Percentiles rank a stretch among this genome's conserved stretches.
Evolutionary conservation across 805 yeast genomes (phyloP).

Genomic region (Ogataea angusta): DNA sequence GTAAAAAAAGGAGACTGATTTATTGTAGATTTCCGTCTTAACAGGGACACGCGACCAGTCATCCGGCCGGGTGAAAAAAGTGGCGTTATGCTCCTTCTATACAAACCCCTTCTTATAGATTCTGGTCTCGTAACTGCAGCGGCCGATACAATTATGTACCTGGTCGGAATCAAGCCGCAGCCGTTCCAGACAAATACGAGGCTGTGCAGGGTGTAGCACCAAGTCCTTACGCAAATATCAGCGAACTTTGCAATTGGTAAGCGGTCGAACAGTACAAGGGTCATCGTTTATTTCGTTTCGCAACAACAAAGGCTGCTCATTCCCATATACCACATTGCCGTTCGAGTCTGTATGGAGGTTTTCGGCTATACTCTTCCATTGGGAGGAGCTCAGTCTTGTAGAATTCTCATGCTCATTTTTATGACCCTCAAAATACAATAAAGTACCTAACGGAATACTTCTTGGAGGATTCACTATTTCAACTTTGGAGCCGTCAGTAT

Average conservation of each 20-base stretch:
- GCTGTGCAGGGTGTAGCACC: constrained; percentile 1
- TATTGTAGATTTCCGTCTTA: background rate
- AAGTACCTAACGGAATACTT: constrained; percentile 37
- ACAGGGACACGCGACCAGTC: too few species aligned
- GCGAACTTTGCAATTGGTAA: constrained; percentile 10
- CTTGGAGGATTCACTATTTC: constrained; percentile 48
- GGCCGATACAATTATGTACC: background rate
- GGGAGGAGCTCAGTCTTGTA: constrained; percentile 33
- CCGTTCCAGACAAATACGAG: background rate
- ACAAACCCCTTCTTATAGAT: too few species aligned
- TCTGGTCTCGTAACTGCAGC: too few species aligned
- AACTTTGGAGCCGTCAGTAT: constrained; percentile 29
- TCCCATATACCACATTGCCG: constrained; percentile 32
- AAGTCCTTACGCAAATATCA: background rate
- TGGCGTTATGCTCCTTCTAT: too few species aligned
- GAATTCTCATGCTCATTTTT: constrained; percentile 13
- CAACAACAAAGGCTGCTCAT: constrained; percentile 3
- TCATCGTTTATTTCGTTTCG: constrained; percentile 8
- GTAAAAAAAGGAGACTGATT: background rate
- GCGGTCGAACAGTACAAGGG: constrained; percentile 15
- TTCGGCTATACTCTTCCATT: constrained; percentile 35
- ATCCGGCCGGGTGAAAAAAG: too few species aligned
- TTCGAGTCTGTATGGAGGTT: constrained; percentile 30
- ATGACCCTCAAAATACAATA: constrained; percentile 36
- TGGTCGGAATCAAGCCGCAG: constrained; percentile 3